These are phyloP conservation scores for Samsoniella hepiali DNA, from an alignment of 2,329 filamentous ascomycete genomes.

Conservation along the genomic window DNA sequence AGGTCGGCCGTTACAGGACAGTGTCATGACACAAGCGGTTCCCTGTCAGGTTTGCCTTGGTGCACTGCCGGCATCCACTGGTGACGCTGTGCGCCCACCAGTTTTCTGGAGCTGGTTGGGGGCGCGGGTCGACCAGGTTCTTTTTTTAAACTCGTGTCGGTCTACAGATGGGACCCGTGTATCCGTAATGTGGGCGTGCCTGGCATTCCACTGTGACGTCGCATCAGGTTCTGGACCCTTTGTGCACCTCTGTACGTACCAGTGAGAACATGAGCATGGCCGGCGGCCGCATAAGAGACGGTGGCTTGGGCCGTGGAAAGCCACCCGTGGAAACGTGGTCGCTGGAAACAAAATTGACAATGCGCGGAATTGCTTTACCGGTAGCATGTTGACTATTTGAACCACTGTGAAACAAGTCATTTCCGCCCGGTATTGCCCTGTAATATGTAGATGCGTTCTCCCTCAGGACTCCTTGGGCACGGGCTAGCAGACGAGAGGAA, in stretches of 20 bases:
- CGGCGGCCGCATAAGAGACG: background rate
- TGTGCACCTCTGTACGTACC: background rate
- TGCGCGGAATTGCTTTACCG: background rate
- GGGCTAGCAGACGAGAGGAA: background rate
- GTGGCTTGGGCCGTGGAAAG: background rate
- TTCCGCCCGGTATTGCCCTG: background rate
- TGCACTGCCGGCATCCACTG: constrained; percentile 3
- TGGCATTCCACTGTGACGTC: constrained; percentile 6
- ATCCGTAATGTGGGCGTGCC: background rate
- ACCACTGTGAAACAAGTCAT: constrained; percentile 11
- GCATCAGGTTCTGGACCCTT: constrained; percentile 4
- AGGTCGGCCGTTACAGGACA: background rate
- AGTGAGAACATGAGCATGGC: background rate
- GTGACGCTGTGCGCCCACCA: constrained; percentile 1
- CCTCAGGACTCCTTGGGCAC: background rate
- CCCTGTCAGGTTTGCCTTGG: background rate
- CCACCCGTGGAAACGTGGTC: background rate
- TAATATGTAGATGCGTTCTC: background rate
- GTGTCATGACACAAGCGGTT: background rate
- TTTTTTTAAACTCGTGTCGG: constrained; percentile 13
- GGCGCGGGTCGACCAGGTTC: background rate
- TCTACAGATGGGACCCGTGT: constrained; percentile 1
- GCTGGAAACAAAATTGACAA: background rate
- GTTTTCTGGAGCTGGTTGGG: background rate
- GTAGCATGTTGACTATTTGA: background rate